Base-by-base conservation (phyloP, 2,329 filamentous ascomycete species). In the Cordyceps farinosa region DNA sequence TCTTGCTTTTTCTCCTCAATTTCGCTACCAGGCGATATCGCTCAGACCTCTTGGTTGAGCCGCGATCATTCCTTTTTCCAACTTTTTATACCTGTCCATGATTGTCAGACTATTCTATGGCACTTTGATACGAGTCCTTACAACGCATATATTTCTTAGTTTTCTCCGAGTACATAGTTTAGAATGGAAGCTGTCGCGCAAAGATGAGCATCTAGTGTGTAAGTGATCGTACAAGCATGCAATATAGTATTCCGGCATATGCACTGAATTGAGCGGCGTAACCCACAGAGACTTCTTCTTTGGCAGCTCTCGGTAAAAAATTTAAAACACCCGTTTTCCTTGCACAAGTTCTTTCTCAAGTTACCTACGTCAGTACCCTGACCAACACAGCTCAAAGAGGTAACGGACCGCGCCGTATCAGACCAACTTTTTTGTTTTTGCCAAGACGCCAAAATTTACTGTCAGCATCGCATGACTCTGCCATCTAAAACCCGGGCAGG, bases 361-460 rank as follows among this genome's bases (percentile, higher is more conserved):
- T 48, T 48, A 11, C 6, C 45, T 27, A 27, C 45, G 13, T 11
- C 27, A 11, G 27, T 30, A 27, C 15, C 45, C 10, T 30, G 45
- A 27, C 27, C 45, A 30, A 15, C 17, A 51, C 29, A 17, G 48
- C 17, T 34, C 48, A 32, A 34, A 51, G 48, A 51, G 48, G 29
- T 6, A 10, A n/a, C 11, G 8, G 30, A 32, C 8, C 48, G 48
- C 6, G 30, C 48, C 48, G 13, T n/a, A 34, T n/a, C 15, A 22
- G 29, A 51, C 48, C n/a, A 51, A 11, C 32, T 36, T n/a, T 44
- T 30, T n/a, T 15, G 40, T n/a, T 32, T 44, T 32, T 27, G 53
- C 40, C 53, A 56, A 45, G 53, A n/a, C 53, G 53, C 53, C 40
- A 34, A 56, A 30, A 55, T 44, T 27, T 44, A 10, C n/a, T 38